Base-by-base conservation (phyloP, 2,329 filamentous ascomycete species). In the Periconia macrospinosa region DNA sequence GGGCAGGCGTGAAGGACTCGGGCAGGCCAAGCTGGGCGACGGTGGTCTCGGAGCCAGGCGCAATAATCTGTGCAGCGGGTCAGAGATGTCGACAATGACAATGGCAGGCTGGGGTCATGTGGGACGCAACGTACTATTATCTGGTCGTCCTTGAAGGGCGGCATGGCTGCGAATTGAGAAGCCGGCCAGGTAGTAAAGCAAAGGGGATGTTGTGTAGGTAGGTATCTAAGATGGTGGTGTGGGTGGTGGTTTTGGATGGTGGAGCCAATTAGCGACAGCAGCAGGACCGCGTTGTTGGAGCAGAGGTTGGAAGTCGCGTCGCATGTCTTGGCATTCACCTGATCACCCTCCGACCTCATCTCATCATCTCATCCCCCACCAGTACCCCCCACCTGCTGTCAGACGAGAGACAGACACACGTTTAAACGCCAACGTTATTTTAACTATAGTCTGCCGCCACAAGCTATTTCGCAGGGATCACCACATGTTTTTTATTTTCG, bases 1-100 rank as follows among this genome's bases (percentile, higher is more conserved):
- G 83, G n/a, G 94, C 91, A 42, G 92, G 92, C 35, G 92, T 96
- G 74, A 97, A 88, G n/a, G 85, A 87, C 79, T 97, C 92, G 65
- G 86, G 87, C 65, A 94, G 88, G 48, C 92, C 92, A 41, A 96
- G 84, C 82, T 96, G 92, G 62, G 92, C 92, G 78, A 96, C 86
- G 54, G 92, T 96, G 60, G 88, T 93, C 76, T 89, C 87, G 73
- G 92, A 96, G 70, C 92, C 92, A 33, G 89, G 89, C 74, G 87
- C 88, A 76, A 92, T 86, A 72, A 92, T 79, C 78, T 80, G 56
- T 35, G 20, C 18, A 30, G 13, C 17, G 19, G 14, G 44, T 37
- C 45, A 49, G 17, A 47, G 18, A 47, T 44, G 23, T 53, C 18
- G 41, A 10, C 8, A 27, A 3, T 27, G 23, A 8, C 5, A 3